Conservation (phyloP, 2,329 filamentous ascomycete genomes). For the Scytalidium sp. region DNA sequence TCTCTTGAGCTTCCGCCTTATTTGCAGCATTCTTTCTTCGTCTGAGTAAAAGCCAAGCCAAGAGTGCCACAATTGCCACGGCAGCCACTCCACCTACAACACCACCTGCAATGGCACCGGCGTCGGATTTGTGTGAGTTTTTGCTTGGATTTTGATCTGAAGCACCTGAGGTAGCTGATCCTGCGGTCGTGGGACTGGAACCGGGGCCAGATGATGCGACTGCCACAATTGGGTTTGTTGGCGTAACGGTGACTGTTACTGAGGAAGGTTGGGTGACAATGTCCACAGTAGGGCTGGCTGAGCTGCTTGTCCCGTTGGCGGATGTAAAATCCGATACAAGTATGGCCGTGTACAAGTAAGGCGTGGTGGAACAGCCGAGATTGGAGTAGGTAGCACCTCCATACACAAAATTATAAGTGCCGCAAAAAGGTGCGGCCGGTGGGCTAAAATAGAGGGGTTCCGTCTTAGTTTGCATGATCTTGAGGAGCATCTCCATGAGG, state of each 20-base stretch:
- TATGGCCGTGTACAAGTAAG: constrained; percentile 12
- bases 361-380: constrained; percentile 15
- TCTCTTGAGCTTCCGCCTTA: constrained; percentile 1
- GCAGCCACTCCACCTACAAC: constrained; percentile 15
- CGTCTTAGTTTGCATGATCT: not conserved
- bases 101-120: constrained; percentile 18
- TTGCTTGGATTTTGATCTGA: not conserved
- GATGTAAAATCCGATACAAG: constrained; percentile 2
- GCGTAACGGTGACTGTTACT: not conserved
- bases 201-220: not conserved
- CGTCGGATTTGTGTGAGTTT: constrained; percentile 4
- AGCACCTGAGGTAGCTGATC: too few relatives aligned
- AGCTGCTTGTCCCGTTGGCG: not conserved
- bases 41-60: constrained; percentile 15
- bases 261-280: not conserved
- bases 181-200: too few relatives aligned
- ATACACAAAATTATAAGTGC: constrained; percentile 18
- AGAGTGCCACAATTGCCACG: constrained; percentile 6
- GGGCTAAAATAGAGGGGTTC: constrained; percentile 3
- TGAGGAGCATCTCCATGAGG: not conserved
- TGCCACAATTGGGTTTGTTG: not conserved
- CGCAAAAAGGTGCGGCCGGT: constrained; percentile 13
- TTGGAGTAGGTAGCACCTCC: constrained; percentile 11
- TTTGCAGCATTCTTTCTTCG: constrained; percentile 5
- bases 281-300: not conserved